phyloP scores from a whole-genome alignment of 306 rosid species.

The Vigna angularis region DNA sequence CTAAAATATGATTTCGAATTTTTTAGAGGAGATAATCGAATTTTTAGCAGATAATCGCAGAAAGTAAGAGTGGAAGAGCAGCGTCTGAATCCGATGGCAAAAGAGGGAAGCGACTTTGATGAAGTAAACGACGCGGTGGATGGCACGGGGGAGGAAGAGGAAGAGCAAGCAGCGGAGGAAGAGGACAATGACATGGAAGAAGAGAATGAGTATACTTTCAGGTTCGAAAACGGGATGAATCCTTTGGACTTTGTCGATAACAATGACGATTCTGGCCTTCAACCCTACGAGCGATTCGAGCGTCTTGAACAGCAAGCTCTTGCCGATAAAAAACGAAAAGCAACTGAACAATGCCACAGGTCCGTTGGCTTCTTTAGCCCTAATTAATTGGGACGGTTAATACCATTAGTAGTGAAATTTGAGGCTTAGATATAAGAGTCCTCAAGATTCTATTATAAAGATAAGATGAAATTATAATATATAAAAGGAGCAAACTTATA shows the following conservation, averaged over 20 bases:
- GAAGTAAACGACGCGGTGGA: slow-evolving; percentile 1
- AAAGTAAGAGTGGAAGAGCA: not conserved
- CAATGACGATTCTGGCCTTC: slow-evolving; percentile 51
- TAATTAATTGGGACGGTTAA: not conserved
- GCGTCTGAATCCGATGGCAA: slow-evolving; percentile 12
- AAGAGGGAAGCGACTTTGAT: slow-evolving; percentile 8
- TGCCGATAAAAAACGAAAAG: slow-evolving; percentile 72
- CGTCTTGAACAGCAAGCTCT: slow-evolving; percentile 78
- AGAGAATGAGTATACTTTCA: slow-evolving; percentile 61
- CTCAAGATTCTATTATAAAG: no score
- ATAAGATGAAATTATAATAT: no score
- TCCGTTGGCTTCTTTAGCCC: slow-evolving; percentile 29
- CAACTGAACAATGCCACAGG: slow-evolving; percentile 47
- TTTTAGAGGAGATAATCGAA: not conserved
- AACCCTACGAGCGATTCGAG: slow-evolving; percentile 62
- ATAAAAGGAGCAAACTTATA: no score
- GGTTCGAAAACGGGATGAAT: slow-evolving; percentile 66
- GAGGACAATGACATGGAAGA: slow-evolving; percentile 44
- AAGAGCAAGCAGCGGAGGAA: slow-evolving; percentile 44
- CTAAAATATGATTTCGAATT: no score
- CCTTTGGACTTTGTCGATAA: slow-evolving; percentile 71
- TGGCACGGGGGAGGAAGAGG: not conserved
- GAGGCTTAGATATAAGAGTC: no score
- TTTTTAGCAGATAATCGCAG: not conserved
- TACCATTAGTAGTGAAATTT: no score